Evolutionary conservation across 2,329 filamentous ascomycete species (phyloP).

Genomic region (Trichophyton simii): DNA sequence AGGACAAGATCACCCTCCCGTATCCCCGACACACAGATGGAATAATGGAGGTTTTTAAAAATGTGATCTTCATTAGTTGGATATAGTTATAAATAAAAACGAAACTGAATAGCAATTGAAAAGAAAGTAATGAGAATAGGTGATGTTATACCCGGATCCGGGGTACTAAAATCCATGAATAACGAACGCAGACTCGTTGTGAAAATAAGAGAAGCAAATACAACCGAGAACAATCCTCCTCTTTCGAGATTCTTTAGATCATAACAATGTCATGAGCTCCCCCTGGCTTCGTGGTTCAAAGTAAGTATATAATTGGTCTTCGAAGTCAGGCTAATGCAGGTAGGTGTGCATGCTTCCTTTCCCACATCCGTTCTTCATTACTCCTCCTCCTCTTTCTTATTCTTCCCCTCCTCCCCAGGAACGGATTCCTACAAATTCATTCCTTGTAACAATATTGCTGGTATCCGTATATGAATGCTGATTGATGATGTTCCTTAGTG

Average conservation of each 20-base stretch:
- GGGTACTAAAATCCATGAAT: not conserved
- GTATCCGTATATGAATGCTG: not conserved
- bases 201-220: not conserved
- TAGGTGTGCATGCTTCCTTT: not conserved
- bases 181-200: not conserved
- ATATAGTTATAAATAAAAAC: not conserved
- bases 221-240: not conserved
- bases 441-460: not conserved
- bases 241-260: not conserved
- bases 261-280: not conserved
- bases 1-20: not conserved
- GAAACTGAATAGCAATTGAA: not conserved
- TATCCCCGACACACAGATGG: not conserved
- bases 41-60: not conserved
- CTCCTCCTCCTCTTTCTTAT: too few relatives aligned
- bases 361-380: not conserved
- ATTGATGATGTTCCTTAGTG: too few relatives aligned
- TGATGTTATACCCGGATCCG: not conserved
- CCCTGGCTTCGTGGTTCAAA: not conserved
- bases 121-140: not conserved
- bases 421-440: not conserved
- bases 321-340: not conserved
- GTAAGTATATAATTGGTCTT: slow-evolving; percentile 1
- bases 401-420: not conserved
- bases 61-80: not conserved